These are phyloP conservation scores for Cucurbitaria berberidis DNA, from an alignment of 2,329 filamentous ascomycete genomes.

Conservation along the genomic window DNA sequence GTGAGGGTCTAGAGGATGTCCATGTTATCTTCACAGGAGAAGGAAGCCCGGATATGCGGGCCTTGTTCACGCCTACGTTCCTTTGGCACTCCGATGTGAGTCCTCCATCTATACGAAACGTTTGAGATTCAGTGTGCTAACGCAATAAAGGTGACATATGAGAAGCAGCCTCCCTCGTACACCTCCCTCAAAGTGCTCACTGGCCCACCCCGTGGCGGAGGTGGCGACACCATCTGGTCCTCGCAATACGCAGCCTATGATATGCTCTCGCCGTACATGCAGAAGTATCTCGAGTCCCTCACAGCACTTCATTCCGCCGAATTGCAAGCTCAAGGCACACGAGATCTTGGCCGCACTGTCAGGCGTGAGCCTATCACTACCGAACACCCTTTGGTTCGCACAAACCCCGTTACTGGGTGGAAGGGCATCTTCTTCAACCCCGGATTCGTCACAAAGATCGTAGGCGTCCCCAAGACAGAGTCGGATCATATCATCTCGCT, in stretches of 20 bases:
- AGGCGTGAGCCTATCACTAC: conserved; percentile 61
- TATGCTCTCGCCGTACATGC: conserved; percentile 61
- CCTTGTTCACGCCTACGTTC: conserved; percentile 62
- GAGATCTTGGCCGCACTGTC: conserved; percentile 58
- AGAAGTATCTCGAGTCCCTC: conserved; percentile 64
- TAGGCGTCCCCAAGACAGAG: conserved; percentile 64
- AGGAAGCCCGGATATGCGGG: conserved; percentile 59
- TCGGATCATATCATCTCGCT: conserved; percentile 59
- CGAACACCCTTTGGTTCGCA: conserved; percentile 64
- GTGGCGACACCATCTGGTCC: conserved; percentile 64
- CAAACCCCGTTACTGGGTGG: conserved; percentile 67
- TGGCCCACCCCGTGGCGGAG: conserved; percentile 61
- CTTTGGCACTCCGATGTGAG: conserved; percentile 62
- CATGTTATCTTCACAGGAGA: conserved; percentile 64
- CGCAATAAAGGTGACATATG: conserved; percentile 58
- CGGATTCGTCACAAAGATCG: conserved; percentile 63
- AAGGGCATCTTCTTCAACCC: conserved; percentile 66
- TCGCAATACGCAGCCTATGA: conserved; percentile 66
- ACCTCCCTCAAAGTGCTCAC: conserved; percentile 62
- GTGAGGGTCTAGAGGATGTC: conserved; percentile 60
- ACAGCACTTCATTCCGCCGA: conserved; percentile 63
- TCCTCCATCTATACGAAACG: conserved; percentile 8
- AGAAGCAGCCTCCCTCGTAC: conserved; percentile 64
- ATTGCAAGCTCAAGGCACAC: conserved; percentile 59
- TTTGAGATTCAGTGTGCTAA: conserved; percentile 11